Conservation (phyloP, 1,284 basidiomycete species). For the Boletus smithii region DNA sequence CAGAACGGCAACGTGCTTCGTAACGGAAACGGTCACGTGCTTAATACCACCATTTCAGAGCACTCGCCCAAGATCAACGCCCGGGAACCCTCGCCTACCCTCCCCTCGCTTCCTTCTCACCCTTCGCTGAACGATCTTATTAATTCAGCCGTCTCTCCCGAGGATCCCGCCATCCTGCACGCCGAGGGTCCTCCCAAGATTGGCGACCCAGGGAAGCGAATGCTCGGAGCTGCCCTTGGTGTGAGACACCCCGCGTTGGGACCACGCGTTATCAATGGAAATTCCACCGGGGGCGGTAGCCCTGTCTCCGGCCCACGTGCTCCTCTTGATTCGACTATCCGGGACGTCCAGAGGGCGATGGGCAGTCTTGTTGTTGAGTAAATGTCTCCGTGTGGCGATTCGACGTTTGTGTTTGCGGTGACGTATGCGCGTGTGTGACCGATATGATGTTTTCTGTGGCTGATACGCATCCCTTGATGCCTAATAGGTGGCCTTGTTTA, state of each 20-base stretch:
- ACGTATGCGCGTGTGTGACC: conserved; percentile 20
- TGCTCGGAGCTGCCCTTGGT: conserved; percentile 78
- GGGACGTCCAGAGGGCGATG: conserved; percentile 76
- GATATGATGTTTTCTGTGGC: conserved; percentile 16
- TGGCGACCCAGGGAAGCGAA: conserved; percentile 79
- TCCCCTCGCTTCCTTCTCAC: conserved; percentile 73
- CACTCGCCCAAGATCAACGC: conserved; percentile 41
- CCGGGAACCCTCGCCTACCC: conserved; percentile 74
- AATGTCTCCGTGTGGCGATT: conserved; percentile 25
- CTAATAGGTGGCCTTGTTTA: conserved; percentile 17
- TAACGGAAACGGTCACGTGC: conserved; percentile 38
- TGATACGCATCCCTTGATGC: conserved; percentile 24
- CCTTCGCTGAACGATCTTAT: conserved; percentile 80
- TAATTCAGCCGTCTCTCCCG: conserved; percentile 52
- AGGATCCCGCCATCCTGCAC: conserved; percentile 61
- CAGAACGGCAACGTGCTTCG: conserved; percentile 39
- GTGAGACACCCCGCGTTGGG: conserved; percentile 71
- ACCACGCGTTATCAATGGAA: conserved; percentile 53
- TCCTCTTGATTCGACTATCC: conserved; percentile 61
- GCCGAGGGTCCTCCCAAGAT: conserved; percentile 56
- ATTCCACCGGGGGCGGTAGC: conserved; percentile 16
- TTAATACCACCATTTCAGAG: conserved; percentile 51
- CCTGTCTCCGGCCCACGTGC: conserved; percentile 30
- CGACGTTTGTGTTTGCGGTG: conserved; percentile 14
- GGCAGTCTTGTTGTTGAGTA: conserved; percentile 70